Base-by-base conservation (phyloP, 2,329 filamentous ascomycete species). In the Cladosporium sp. region DNA sequence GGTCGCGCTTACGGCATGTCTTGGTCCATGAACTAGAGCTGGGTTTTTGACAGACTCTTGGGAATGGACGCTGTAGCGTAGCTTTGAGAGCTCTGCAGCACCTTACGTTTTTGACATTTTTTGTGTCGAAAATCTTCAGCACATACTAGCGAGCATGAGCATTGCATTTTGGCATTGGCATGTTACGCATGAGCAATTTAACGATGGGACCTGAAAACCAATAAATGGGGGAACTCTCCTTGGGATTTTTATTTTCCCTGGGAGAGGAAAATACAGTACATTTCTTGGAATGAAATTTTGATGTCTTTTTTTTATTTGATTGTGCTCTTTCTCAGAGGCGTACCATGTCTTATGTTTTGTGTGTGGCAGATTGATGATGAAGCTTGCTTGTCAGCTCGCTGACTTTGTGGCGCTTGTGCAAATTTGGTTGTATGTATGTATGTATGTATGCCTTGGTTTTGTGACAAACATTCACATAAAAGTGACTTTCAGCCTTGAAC, bases 1-100 rank as follows among this genome's bases (percentile, higher is more conserved):
- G 82, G 81, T 59, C 80, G 82, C 69, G 72, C 83, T 61, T 16
- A 58, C 65, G 77, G 75, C 64, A 78, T 81, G 56, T 71, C 78
- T 66, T 81, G 79, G 79, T 79, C 74, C 73, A 81, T 79, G 71
- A 74, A 68, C 54, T 76, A 74, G 59, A 64, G 14, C 5, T 2
- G n/a, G n/a, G n/a, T 23, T 23, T 23, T n/a, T 46, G 2, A 4
- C 8, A n/a, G n/a, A 28, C 36, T 34, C 21, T 48, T 56, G n/a
- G 10, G 13, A 21, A 21, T 21, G 39, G 39, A 23, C 3, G 39
- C 39, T 46, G 39, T 46, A 21, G 39, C 39, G 39, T 46, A 46
- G 39, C 39, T 46, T 46, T 46, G 39, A 46, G 39, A 46, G 39
- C 39, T 46, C 39, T 21, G 8, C 39, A 32, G 49, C 26, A 30